Evolutionary conservation across 495 filamentous ascomycete genomes (phyloP), one percentile per base, ranked within the genome.

Genomic region (Extremus antarcticus): DNA sequence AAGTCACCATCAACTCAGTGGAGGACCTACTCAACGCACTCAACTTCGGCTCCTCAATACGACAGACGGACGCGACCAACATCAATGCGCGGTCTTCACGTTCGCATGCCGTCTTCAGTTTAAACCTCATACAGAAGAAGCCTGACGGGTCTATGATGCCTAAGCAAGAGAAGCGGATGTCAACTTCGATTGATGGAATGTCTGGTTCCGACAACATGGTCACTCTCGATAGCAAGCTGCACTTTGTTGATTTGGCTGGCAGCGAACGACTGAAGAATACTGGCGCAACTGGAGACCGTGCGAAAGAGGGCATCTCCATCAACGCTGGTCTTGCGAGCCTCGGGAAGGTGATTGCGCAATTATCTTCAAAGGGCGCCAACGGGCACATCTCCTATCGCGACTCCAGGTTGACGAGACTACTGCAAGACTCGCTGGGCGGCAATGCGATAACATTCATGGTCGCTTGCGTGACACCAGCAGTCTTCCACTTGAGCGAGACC

Each of bases 371-470:
- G 47, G 81, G 90, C 59, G 71, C 86, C 29, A 88, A 91, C 21
- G 83, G 88, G 19, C 94, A 99, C 68, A 88, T 99, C 40, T 97
- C 94, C 4, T 99, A 99, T 69, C 89, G 92, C 39, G 92, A 99
- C 70, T 99, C 92, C 15, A 90, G 86, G 67, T 84, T 99, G 53
- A 99, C 92, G 16, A 86, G 92, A 50, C 77, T 99, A 13, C 81
- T 99, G 16, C 94, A 97, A 73, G 92, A 99, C 68, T 99, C 92
- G 1, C 75, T 99, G n/a, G 92, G 92, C 46, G 94, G 94, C 3
- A 97, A 94, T 65, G 94, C 92, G 0, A 94, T 95, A 63, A 99
- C 92, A 1, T 99, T 97, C 70, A 96, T 99, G 92, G 90, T 99
- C 73, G 92, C 92, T 25, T 99, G 92, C 71, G 90, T 99, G 22